Percentiles rank a stretch among this genome's conserved stretches.
These are phyloP conservation scores for Solanum hybrid DNA, from an alignment of 305 asterid genomes.

Conservation along the genomic window DNA sequence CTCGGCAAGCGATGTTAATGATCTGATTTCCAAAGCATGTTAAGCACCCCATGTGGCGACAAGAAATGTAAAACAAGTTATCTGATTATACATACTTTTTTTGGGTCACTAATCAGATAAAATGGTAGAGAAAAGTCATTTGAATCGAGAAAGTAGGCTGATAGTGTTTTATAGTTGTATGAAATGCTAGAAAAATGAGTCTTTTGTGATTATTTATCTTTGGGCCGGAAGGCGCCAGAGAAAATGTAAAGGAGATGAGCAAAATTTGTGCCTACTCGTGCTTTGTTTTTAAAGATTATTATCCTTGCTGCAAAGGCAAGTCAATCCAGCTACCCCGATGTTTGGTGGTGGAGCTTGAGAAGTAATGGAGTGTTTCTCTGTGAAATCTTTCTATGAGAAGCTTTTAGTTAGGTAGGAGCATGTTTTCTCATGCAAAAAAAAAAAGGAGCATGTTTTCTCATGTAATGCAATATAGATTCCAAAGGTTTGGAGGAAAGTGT, in stretches of 20 bases:
- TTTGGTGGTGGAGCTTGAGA: background rate
- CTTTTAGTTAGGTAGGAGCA: background rate
- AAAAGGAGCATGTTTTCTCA: background rate
- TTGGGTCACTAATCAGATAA: background rate
- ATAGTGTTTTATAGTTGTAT: background rate
- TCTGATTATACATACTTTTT: background rate
- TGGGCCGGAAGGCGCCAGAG: background rate
- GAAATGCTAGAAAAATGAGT: background rate
- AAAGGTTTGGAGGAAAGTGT: background rate
- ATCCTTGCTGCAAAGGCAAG: background rate
- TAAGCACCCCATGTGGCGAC: background rate
- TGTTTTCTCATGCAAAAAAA: background rate
- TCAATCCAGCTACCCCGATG: background rate
- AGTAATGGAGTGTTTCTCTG: background rate
- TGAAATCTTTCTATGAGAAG: background rate
- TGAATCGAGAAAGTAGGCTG: background rate
- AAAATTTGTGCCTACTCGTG: background rate
- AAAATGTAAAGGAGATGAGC: background rate
- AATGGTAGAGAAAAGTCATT: background rate
- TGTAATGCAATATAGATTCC: background rate
- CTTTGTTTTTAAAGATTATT: background rate
- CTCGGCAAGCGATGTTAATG: background rate
- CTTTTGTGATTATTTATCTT: background rate
- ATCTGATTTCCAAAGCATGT: background rate
- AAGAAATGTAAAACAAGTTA: background rate